Evolutionary conservation across 1,284 basidiomycete genomes (phyloP), one percentile per base, ranked within the genome.

Genomic region (Pseudozyma tsukubaensis): DNA sequence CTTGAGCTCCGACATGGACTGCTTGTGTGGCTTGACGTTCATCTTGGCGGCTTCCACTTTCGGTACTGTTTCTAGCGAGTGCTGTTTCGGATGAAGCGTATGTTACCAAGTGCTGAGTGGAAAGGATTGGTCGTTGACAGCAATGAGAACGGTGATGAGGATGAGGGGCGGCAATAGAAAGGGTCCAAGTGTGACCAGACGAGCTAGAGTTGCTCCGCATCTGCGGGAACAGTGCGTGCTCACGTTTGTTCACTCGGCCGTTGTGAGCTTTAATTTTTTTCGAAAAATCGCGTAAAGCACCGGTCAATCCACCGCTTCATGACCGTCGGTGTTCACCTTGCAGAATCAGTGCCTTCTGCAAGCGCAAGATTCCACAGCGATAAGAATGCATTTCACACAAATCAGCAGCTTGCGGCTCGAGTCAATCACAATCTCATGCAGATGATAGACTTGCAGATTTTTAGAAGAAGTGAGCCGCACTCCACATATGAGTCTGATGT

Each of bases 1-100:
- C 89, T 96, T 97, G 83, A 98, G 90, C 89, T 97, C 95, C 56
- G 92, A 92, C 94, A 97, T 96, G 79, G 81, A 83, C 65, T 84
- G 83, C 86, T 89, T 89, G 78, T 89, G 89, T 42, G 88, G 88
- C 74, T 89, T 87, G 63, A 85, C 85, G 83, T 88, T 89, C 89
- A 90, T 92, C 16, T 10, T 68, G 42, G 54, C 43, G 34, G 18
- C 37, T 39, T 39, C 37, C 16, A 13, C 37, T 39, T 29, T n/a
- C 37, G 11, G 12, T 39, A n/a, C 37, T 39, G 37, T n/a, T 3
- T 39, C 37, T 12, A 39, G 37, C 19, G 43, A 44, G 16, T 16
- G 16, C 19, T 24, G 19, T 24, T 18, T 7, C 5, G 50, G 1
- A 29, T 9, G 18, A n/a, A 2, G 24, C 24, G 10, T 3, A 35